A percentile compares a stretch with the other conserved stretches of the same genome.
Evolutionary conservation across 768 basidiomycete species (phyloP).

Genomic region (Punctularia strigosozonata): DNA sequence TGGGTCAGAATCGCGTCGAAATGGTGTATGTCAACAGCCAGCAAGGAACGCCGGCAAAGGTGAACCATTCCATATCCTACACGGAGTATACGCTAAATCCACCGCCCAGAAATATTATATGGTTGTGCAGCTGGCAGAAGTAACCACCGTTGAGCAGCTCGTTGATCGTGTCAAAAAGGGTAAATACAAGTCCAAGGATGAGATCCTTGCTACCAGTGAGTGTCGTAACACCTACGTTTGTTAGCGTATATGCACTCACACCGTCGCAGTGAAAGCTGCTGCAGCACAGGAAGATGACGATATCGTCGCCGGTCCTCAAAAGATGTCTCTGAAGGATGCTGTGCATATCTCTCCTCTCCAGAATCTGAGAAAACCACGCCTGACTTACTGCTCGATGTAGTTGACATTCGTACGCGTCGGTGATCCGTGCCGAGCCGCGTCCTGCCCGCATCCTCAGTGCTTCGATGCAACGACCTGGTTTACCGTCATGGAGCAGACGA

Average conservation of each 20-base stretch:
- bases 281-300: constrained; percentile 71
- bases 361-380: no score
- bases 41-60: constrained; percentile 64
- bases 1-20: constrained; percentile 57
- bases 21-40: constrained; percentile 89
- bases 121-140: constrained; percentile 74
- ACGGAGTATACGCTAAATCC: background rate
- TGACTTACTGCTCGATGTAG: no score
- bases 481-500: constrained; percentile 91
- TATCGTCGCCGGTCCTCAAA: constrained; percentile 80
- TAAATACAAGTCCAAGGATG: constrained; percentile 50
- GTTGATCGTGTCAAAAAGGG: constrained; percentile 59
- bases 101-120: constrained; percentile 76
- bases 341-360: constrained; percentile 38
- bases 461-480: constrained; percentile 95
- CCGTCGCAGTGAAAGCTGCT: constrained; percentile 38
- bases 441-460: constrained; percentile 86
- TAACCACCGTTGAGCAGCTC: constrained; percentile 55
- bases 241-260: background rate
- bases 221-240: constrained; percentile 5
- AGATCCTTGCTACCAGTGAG: constrained; percentile 61
- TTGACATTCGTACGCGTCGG: constrained; percentile 79
- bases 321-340: constrained; percentile 89
- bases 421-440: constrained; percentile 76
- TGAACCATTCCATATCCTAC: constrained; percentile 16